Evolutionary conservation across 495 filamentous ascomycete species (phyloP).

Genomic region (Penicillium diatomitis): DNA sequence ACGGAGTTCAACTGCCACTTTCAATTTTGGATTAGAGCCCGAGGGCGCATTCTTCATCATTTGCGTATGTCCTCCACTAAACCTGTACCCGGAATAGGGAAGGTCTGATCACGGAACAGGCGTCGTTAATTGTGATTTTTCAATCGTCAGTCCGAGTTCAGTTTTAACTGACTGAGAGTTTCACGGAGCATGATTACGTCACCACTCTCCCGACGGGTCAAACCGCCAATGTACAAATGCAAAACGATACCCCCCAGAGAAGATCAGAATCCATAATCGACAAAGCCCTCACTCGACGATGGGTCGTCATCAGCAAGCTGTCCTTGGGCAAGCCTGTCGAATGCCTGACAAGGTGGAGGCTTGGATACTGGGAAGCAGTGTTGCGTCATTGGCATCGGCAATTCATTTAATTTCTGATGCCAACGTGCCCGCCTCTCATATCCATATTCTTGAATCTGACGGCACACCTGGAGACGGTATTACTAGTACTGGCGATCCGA

Average conservation of each 20-base stretch:
- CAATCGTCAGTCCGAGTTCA: no score
- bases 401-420: constrained; percentile 35
- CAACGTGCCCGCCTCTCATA: constrained; percentile 26
- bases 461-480: constrained; percentile 23
- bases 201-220: no score
- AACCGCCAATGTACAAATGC: no score
- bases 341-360: constrained; percentile 2
- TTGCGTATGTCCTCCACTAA: no score
- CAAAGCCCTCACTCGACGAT: not conserved
- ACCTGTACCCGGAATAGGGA: no score
- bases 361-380: constrained; percentile 32
- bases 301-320: not conserved
- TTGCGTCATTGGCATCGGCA: constrained; percentile 33
- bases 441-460: constrained; percentile 34
- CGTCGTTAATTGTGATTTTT: no score
- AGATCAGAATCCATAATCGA: not conserved
- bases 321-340: not conserved
- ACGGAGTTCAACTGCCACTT: no score
- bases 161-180: no score
- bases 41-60: no score
- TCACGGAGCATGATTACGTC: no score
- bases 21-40: no score
- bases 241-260: not conserved
- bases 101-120: no score
- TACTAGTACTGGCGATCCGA: constrained; percentile 23